Base-by-base conservation (phyloP, 163 green algal genomes). In the Trebouxia gelatinosa region DNA sequence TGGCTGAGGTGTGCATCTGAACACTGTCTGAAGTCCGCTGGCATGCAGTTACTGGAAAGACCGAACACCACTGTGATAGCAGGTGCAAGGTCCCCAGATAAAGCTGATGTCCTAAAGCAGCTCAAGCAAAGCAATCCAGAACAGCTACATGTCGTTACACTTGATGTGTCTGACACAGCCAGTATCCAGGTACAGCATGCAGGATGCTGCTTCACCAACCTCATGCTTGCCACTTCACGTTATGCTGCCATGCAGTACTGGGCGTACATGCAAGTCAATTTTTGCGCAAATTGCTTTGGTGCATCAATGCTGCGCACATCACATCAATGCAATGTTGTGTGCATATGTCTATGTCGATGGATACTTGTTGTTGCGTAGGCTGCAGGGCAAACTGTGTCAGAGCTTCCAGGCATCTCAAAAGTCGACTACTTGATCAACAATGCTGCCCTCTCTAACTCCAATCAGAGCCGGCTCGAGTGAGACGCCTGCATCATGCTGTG, bases 371-470 rank as follows among this genome's bases (percentile, higher is more conserved):
- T n/a, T n/a, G n/a, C n/a, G 58, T 28, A 23, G 38, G 58, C 58
- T 67, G 58, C 28, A 37, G 23, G n/a, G 5, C 29, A 39, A 21
- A n/a, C n/a, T n/a, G 58, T 67, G 28, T 67, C 58, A 6, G 6
- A 67, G 39, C 28, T 67, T 37, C 58, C 6, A 11, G 58, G 58
- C 2, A 39, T 67, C 29, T 32, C 28, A 6, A 19, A 31, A 26
- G 2, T 67, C 6, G 58, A 67, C 29, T 67, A 67, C 29, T 39
- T 67, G 58, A 67, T 67, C 58, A 67, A 67, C 29, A 67, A 40
- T 5, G 58, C 58, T 40, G 58, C 28, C 23, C 29, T 38, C 6
- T 67, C 58, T 40, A 31, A 67, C 39, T 31, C 58, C 23, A 31
- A 31, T 7, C 58, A 67, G 5, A 67, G 58, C 23, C 28, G 58